These are phyloP conservation scores for Ustanciosporium gigantosporum DNA, from an alignment of 1,284 basidiomycete genomes.

Conservation along the genomic window DNA sequence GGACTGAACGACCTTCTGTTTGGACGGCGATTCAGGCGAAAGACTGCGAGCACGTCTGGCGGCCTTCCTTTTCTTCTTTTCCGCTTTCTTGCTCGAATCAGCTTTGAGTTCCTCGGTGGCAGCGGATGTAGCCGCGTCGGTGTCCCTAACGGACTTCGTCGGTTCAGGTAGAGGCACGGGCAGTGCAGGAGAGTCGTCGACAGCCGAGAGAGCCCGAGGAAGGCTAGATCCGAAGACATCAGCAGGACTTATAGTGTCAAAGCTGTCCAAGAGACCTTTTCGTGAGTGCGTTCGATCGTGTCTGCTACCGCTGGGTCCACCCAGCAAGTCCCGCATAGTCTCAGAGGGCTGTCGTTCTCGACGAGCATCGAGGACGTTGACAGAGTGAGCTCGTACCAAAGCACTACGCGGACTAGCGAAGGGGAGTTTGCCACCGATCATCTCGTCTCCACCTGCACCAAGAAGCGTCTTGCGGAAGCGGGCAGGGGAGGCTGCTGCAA, in stretches of 20 bases:
- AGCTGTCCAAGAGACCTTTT: conserved; percentile 9
- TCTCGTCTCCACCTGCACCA: conserved; percentile 17
- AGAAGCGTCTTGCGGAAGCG: conserved; percentile 13
- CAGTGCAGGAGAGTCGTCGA: conserved; percentile 13
- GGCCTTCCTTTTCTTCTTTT: conserved; percentile 25
- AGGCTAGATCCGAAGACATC: conserved; percentile 51
- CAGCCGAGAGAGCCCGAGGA: conserved; percentile 18
- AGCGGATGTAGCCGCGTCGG: conserved; percentile 1
- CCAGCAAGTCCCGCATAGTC: conserved; percentile 29
- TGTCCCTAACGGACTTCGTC: conserved; percentile 17
- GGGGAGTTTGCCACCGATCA: conserved; percentile 31
- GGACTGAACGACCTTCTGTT: too few species aligned
- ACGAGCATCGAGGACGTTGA: conserved; percentile 12
- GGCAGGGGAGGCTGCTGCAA: conserved; percentile 16
- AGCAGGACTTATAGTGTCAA: conserved; percentile 56
- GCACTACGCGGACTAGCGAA: conserved; percentile 37
- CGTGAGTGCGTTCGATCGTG: conserved; percentile 27
- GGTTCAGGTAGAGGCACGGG: conserved; percentile 26
- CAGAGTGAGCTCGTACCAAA: conserved; percentile 39
- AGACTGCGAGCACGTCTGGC: conserved; percentile 24
- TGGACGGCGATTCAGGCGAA: conserved; percentile 21
- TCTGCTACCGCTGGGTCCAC: conserved; percentile 6
- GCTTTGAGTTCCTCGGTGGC: conserved; percentile 2
- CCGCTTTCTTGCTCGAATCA: neutral
- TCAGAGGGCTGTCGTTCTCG: conserved; percentile 22